Conservation (phyloP, 2,329 filamentous ascomycete genomes). For the Ambrosiella cleistominuta region DNA sequence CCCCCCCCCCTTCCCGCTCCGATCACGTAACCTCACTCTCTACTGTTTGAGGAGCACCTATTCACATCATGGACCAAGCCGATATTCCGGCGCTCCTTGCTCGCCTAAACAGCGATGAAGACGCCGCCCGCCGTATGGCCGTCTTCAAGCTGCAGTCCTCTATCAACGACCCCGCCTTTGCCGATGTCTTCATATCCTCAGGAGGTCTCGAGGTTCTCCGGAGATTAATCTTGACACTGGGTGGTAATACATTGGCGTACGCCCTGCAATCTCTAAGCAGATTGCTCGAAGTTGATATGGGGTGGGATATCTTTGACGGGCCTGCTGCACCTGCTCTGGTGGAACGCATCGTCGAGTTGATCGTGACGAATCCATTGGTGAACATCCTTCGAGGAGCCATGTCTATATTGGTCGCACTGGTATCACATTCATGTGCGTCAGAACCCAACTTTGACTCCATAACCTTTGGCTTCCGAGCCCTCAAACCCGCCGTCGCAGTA, state of each 20-base stretch:
- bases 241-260: conserved; percentile 90
- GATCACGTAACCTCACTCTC: background rate
- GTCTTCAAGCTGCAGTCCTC: conserved; percentile 94
- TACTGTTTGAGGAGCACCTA: background rate
- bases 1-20: background rate
- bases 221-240: conserved; percentile 65
- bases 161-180: conserved; percentile 91
- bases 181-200: conserved; percentile 85
- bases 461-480: conserved; percentile 70
- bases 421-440: conserved; percentile 63
- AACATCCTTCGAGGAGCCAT: conserved; percentile 95
- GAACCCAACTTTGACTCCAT: conserved; percentile 24
- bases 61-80: conserved; percentile 42
- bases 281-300: conserved; percentile 88
- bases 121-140: conserved; percentile 93
- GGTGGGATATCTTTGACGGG: conserved; percentile 74
- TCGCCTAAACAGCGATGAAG: conserved; percentile 53
- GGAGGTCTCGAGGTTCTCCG: conserved; percentile 70
- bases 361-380: conserved; percentile 87
- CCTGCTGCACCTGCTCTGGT: conserved; percentile 47
- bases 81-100: conserved; percentile 48
- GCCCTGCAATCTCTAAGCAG: conserved; percentile 76
- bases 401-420: conserved; percentile 86
- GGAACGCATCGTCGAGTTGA: conserved; percentile 69
- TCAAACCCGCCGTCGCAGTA: conserved; percentile 79